These are phyloP conservation scores for Paecilomyces fulvus DNA, from an alignment of 2,329 filamentous ascomycete genomes.

Conservation along the genomic window DNA sequence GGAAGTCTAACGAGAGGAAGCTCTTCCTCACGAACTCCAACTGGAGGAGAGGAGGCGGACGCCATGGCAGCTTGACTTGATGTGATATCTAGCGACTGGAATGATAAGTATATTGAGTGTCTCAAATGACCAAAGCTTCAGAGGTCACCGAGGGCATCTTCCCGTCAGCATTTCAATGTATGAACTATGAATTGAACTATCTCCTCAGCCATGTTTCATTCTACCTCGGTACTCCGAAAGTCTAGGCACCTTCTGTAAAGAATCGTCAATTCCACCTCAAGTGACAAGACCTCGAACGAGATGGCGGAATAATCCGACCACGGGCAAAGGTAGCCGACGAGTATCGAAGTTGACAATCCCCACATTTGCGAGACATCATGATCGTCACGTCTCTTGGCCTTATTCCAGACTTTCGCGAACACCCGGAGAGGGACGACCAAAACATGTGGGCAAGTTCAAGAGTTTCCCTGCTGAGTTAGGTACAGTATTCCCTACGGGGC, in stretches of 20 bases:
- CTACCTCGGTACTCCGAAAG: background rate
- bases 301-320: background rate
- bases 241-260: background rate
- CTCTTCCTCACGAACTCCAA: constrained; percentile 1
- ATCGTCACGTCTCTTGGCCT: background rate
- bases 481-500: background rate
- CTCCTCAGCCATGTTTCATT: background rate
- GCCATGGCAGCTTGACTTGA: background rate
- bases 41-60: background rate
- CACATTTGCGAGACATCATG: background rate
- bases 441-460: background rate
- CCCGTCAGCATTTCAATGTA: background rate
- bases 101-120: background rate
- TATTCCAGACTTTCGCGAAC: background rate
- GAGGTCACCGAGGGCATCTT: background rate
- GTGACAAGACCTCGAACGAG: background rate
- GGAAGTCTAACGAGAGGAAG: constrained; percentile 12
- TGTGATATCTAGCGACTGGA: background rate
- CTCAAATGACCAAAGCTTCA: background rate
- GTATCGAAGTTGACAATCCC: background rate
- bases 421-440: background rate
- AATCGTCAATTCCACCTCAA: background rate
- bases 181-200: background rate
- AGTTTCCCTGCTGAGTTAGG: background rate
- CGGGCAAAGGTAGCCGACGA: background rate